Percentiles rank a stretch among this genome's conserved stretches.
Evolutionary conservation across 495 filamentous ascomycete species (phyloP).

Genomic region (Aspergillus funiculosus): DNA sequence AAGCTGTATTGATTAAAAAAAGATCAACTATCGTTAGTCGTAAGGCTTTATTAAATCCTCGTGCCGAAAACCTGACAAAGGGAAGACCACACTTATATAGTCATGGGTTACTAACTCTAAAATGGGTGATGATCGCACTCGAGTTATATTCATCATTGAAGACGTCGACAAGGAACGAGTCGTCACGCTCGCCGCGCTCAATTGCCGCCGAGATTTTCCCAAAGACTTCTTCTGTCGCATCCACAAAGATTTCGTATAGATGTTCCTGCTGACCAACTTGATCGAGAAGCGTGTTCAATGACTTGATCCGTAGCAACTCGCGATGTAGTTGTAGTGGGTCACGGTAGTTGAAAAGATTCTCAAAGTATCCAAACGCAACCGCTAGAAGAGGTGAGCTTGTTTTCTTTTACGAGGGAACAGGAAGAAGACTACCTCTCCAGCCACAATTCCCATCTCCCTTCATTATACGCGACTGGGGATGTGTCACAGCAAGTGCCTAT

Average conservation of each 20-base stretch:
- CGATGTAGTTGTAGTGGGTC: conserved; percentile 57
- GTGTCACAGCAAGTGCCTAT: conserved; percentile 75
- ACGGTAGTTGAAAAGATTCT: conserved; percentile 63
- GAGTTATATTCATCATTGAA: conserved; percentile 70
- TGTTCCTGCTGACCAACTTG: conserved; percentile 59
- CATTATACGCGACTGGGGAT: conserved; percentile 80
- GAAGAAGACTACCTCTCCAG: conserved; percentile 73
- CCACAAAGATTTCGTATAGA: conserved; percentile 77
- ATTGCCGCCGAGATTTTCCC: conserved; percentile 48
- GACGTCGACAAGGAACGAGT: conserved; percentile 55
- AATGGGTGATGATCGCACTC: conserved; percentile 67
- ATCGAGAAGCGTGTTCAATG: conserved; percentile 63
- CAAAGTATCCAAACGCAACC: conserved; percentile 88
- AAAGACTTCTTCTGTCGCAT: conserved; percentile 65
- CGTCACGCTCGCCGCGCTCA: conserved; percentile 51
- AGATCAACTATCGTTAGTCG: conserved; percentile 12
- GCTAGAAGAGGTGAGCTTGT: conserved; percentile 48
- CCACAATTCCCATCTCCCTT: conserved; percentile 95
- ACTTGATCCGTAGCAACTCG: conserved; percentile 66
- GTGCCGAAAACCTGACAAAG: too few species aligned
- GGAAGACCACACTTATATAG: too few species aligned
- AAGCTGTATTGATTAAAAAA: conserved; percentile 45
- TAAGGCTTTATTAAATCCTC: not conserved
- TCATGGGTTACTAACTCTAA: conserved; percentile 52
- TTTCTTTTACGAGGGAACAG: conserved; percentile 1